Conservation (phyloP, 2,329 filamentous ascomycete species). For the Colletotrichum lini region DNA sequence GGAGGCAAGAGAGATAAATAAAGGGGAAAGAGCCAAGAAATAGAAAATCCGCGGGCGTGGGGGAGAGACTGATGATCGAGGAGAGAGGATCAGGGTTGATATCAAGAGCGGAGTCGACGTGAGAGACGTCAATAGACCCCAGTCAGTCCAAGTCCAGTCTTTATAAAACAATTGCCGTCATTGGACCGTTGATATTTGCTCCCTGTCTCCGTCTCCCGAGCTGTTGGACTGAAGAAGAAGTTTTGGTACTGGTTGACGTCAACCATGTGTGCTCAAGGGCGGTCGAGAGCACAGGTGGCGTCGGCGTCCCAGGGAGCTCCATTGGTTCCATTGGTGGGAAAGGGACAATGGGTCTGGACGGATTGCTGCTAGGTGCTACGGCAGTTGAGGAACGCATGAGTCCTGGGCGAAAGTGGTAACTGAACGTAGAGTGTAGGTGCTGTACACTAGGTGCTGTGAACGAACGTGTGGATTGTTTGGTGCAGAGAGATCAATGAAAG, state of each 20-base stretch:
- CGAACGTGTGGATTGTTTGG: not conserved
- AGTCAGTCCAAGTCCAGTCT: not conserved
- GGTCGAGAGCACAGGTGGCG: not conserved
- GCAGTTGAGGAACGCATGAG: not conserved
- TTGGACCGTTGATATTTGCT: not conserved
- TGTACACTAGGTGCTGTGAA: not conserved
- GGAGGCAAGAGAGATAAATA: too few species aligned
- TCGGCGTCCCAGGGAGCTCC: not conserved
- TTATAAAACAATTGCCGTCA: slow-evolving; percentile 8
- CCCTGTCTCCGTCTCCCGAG: not conserved
- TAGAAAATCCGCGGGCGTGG: not conserved
- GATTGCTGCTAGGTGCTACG: not conserved
- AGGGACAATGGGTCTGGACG: too few species aligned
- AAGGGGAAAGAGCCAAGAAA: not conserved
- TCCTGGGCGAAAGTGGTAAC: too few species aligned
- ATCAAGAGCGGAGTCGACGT: not conserved
- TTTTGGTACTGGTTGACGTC: slow-evolving; percentile 28
- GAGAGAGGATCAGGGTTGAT: not conserved
- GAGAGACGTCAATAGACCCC: not conserved
- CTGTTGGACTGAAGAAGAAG: not conserved
- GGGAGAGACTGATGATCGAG: not conserved
- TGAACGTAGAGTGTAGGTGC: too few species aligned
- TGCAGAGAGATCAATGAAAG: slow-evolving; percentile 18
- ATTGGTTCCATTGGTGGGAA: slow-evolving; percentile 35
- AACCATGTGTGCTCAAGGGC: slow-evolving; percentile 13